These are phyloP conservation scores for Rhytidhysteron rufulum DNA, from an alignment of 2,329 filamentous ascomycete genomes.

Conservation along the genomic window DNA sequence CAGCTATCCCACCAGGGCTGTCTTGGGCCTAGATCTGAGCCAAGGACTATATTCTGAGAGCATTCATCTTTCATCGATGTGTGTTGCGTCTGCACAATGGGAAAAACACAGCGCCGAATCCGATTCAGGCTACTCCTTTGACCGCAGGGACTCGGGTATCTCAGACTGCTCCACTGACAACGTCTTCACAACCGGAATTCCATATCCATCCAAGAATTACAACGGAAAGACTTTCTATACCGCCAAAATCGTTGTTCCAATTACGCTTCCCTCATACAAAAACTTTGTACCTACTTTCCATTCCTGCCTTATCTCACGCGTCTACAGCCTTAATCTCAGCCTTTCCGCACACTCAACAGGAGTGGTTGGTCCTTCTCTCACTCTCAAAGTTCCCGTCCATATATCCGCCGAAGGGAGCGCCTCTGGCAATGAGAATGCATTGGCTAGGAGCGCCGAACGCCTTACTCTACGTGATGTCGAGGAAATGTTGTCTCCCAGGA, in stretches of 20 bases:
- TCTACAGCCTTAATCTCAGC: slow-evolving; percentile 58
- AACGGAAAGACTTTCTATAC: slow-evolving; percentile 54
- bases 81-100: slow-evolving; percentile 57
- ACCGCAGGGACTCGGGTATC: slow-evolving; percentile 41
- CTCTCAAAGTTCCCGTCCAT: slow-evolving; percentile 45
- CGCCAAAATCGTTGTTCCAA: slow-evolving; percentile 59
- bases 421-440: slow-evolving; percentile 28
- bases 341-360: slow-evolving; percentile 48
- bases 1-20: slow-evolving; percentile 45
- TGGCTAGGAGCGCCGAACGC: slow-evolving; percentile 26
- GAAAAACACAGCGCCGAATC: slow-evolving; percentile 39
- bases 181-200: slow-evolving; percentile 24
- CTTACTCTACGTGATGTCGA: slow-evolving; percentile 21
- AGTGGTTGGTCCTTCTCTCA: slow-evolving; percentile 31
- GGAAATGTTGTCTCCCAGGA: slow-evolving; percentile 34
- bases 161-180: slow-evolving; percentile 26
- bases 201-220: slow-evolving; percentile 39
- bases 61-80: slow-evolving; percentile 52
- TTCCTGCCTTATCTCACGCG: slow-evolving; percentile 62
- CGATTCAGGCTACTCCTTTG: slow-evolving; percentile 11
- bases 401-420: slow-evolving; percentile 38
- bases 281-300: slow-evolving; percentile 67
- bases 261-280: slow-evolving; percentile 58
- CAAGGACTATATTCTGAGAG: slow-evolving; percentile 53
- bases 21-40: slow-evolving; percentile 42